Evolutionary conservation across 2,329 filamentous ascomycete genomes (phyloP).

Genomic region (Oidium heveae): DNA sequence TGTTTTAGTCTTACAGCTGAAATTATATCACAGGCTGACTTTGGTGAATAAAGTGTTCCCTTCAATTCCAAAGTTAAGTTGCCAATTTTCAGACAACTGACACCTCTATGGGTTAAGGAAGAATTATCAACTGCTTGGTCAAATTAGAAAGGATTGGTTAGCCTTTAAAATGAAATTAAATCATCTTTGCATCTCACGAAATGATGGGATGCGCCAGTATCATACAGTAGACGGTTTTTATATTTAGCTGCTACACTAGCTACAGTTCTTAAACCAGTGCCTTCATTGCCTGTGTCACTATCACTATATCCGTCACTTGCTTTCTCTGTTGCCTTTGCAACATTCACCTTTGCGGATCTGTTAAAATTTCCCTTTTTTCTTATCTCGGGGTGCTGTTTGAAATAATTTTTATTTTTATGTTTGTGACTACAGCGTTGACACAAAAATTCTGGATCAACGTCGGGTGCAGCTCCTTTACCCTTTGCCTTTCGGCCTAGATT

Average conservation of each 20-base stretch:
- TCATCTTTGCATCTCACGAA: neutral
- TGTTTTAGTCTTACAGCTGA: constrained; percentile 5
- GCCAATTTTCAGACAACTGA: neutral
- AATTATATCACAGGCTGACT: neutral
- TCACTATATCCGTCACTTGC: too few relatives aligned
- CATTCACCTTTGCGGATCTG: neutral
- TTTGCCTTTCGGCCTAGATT: neutral
- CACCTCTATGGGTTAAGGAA: neutral
- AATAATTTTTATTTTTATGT: neutral
- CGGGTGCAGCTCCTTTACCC: neutral
- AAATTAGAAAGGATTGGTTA: neutral
- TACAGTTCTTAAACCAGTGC: too few relatives aligned
- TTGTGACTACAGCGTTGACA: neutral
- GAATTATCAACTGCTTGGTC: neutral
- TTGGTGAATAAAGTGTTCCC: neutral
- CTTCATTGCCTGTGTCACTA: too few relatives aligned
- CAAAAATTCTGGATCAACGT: neutral
- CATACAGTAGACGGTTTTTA: too few relatives aligned
- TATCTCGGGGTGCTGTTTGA: neutral
- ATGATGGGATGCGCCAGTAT: neutral
- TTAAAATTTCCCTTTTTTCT: neutral
- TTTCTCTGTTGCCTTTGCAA: too few relatives aligned
- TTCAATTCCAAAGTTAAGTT: neutral
- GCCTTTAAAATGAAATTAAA: neutral
- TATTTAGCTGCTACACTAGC: neutral